Conservation (phyloP, 2,329 filamentous ascomycete genomes). For the Chrysosporium queenslandicum region DNA sequence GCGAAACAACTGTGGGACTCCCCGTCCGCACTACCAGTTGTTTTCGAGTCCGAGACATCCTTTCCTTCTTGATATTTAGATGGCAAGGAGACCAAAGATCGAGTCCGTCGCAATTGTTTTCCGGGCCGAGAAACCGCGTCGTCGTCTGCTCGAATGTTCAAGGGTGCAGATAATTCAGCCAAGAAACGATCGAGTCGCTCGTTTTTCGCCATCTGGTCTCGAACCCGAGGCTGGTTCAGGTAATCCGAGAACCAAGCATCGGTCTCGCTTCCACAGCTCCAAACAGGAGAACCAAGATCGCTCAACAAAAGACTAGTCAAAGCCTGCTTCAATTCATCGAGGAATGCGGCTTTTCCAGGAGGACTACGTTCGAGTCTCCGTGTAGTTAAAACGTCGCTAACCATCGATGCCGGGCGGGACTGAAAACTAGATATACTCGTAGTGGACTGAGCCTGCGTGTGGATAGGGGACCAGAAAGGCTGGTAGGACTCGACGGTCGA, state of each 20-base stretch:
- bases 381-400: constrained; percentile 30
- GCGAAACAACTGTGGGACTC: constrained; percentile 19
- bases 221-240: constrained; percentile 41
- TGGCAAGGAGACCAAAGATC: constrained; percentile 22
- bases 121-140: background rate
- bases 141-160: background rate
- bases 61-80: background rate
- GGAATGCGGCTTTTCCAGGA: constrained; percentile 68
- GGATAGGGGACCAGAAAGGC: constrained; percentile 86
- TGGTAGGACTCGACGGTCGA: constrained; percentile 61
- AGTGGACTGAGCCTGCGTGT: constrained; percentile 55
- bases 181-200: constrained; percentile 33
- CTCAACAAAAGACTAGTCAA: constrained; percentile 78
- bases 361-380: constrained; percentile 31
- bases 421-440: constrained; percentile 51
- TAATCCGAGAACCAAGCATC: constrained; percentile 66
- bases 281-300: constrained; percentile 77
- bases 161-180: constrained; percentile 20
- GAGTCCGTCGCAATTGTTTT: constrained; percentile 24
- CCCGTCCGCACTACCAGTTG: background rate
- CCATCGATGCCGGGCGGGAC: constrained; percentile 36
- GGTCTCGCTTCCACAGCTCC: constrained; percentile 83
- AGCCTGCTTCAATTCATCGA: constrained; percentile 65
- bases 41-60: background rate
- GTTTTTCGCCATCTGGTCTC: constrained; percentile 32